These are phyloP conservation scores for Aspergillus sclerotioniger DNA, from an alignment of 495 filamentous ascomycete species.

Conservation along the genomic window DNA sequence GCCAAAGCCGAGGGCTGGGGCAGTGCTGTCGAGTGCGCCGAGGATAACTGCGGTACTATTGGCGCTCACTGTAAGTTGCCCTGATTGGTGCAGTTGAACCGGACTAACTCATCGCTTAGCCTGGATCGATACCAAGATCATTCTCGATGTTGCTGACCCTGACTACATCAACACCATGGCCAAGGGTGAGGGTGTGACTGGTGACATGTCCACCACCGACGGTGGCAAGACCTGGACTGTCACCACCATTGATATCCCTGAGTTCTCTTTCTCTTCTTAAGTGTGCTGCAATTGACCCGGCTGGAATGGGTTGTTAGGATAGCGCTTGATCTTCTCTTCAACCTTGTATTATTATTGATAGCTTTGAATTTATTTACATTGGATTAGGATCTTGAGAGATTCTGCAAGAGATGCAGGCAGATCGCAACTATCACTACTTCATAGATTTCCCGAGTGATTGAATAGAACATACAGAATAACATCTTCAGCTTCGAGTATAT, in stretches of 20 bases:
- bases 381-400: no score
- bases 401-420: no score
- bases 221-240: conserved; percentile 43
- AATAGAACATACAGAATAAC: no score
- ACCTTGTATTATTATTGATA: no score
- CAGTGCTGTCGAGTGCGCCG: conserved; percentile 41
- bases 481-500: no score
- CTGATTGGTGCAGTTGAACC: not conserved
- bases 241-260: conserved; percentile 31
- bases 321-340: no score
- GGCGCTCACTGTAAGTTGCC: conserved; percentile 30
- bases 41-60: conserved; percentile 38
- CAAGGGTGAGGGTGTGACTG: conserved; percentile 32
- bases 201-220: conserved; percentile 35
- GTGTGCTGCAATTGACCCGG: not conserved
- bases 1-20: conserved; percentile 38
- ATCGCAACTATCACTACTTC: no score
- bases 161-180: conserved; percentile 36
- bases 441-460: no score
- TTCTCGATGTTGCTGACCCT: conserved; percentile 35
- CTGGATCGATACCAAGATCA: conserved; percentile 38
- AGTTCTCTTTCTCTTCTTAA: conserved; percentile 25
- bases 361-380: no score
- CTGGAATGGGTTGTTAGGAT: no score
- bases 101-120: conserved; percentile 18